Evolutionary conservation across 176 grass and related monocot species (phyloP).

Genomic region (Oryza brachyantha): DNA sequence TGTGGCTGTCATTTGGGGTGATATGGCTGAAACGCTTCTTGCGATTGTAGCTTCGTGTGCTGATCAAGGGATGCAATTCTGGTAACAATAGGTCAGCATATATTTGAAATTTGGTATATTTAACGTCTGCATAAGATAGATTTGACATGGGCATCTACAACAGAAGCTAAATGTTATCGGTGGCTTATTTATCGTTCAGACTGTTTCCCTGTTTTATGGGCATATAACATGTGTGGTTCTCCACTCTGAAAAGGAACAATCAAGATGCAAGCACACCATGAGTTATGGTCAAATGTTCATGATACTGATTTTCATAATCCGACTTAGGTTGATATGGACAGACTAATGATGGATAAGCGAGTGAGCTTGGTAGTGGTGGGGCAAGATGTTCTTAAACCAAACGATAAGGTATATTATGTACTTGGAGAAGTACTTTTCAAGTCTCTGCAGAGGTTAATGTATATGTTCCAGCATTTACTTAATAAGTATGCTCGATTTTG

Average conservation of each 20-base stretch:
- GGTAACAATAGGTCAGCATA: neutral
- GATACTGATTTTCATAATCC: constrained; percentile 34
- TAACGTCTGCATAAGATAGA: neutral
- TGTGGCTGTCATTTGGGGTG: constrained; percentile 32
- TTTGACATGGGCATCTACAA: neutral
- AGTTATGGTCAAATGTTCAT: neutral
- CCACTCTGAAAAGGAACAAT: constrained; percentile 18
- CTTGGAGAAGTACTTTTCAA: constrained; percentile 17
- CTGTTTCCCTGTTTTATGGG: neutral
- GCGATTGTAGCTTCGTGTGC: constrained; percentile 8
- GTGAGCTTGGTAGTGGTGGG: constrained; percentile 53
- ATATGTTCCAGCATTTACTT: constrained; percentile 33
- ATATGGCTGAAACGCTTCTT: neutral
- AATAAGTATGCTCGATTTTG: constrained; percentile 38
- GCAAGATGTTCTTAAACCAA: constrained; percentile 65
- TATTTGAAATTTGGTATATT: neutral
- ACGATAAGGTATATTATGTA: constrained; percentile 45
- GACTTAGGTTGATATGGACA: constrained; percentile 62
- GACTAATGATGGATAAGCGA: constrained; percentile 49
- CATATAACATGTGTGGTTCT: neutral
- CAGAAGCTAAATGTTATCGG: neutral
- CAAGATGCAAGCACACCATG: neutral
- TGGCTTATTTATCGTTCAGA: neutral
- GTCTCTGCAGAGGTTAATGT: neutral
- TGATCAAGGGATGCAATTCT: neutral